Conservation (phyloP, 163 green algal species). For the Trebouxiophyceae sp. region DNA sequence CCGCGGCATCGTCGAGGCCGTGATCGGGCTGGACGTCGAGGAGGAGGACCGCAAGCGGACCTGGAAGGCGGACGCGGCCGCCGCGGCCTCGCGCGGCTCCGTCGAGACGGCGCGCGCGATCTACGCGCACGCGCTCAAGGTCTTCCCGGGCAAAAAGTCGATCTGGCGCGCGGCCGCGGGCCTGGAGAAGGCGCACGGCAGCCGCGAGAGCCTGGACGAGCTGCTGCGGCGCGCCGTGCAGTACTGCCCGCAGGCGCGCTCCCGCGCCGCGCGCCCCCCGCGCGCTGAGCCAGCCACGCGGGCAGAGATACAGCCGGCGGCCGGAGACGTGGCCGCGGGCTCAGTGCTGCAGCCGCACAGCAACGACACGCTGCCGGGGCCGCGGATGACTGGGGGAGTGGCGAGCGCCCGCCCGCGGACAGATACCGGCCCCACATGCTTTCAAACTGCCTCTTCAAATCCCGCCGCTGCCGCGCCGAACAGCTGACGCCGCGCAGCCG, state of each 20-base stretch:
- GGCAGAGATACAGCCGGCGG: conserved; percentile 9
- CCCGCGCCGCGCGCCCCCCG: too few relatives aligned
- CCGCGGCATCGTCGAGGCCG: conserved; percentile 67
- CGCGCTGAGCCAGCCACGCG: too few relatives aligned
- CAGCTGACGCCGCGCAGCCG: too few relatives aligned
- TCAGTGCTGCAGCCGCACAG: too few relatives aligned
- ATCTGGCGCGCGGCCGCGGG: conserved; percentile 81
- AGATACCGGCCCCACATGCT: conserved; percentile 12
- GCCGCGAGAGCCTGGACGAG: conserved; percentile 57
- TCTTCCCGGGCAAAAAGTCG: conserved; percentile 59
- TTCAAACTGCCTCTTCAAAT: too few relatives aligned
- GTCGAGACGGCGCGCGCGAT: conserved; percentile 81
- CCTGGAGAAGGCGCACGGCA: conserved; percentile 86
- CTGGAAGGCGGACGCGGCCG: conserved; percentile 80
- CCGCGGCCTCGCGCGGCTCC: conserved; percentile 32
- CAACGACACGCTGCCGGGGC: too few relatives aligned
- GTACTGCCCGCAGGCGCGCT: conserved; percentile 49
- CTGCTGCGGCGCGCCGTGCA: conserved; percentile 68
- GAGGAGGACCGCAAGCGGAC: conserved; percentile 84
- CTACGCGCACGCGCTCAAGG: conserved; percentile 39
- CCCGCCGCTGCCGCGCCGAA: too few relatives aligned
- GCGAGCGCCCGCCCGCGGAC: conserved; percentile 6
- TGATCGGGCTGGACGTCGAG: conserved; percentile 80
- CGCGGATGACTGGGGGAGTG: conserved; percentile 4
- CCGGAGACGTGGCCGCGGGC: not conserved